A percentile compares a stretch with the other conserved stretches of the same genome.
Evolutionary conservation across 805 yeast genomes (phyloP).

Genomic region (Yarrowia osloensis): DNA sequence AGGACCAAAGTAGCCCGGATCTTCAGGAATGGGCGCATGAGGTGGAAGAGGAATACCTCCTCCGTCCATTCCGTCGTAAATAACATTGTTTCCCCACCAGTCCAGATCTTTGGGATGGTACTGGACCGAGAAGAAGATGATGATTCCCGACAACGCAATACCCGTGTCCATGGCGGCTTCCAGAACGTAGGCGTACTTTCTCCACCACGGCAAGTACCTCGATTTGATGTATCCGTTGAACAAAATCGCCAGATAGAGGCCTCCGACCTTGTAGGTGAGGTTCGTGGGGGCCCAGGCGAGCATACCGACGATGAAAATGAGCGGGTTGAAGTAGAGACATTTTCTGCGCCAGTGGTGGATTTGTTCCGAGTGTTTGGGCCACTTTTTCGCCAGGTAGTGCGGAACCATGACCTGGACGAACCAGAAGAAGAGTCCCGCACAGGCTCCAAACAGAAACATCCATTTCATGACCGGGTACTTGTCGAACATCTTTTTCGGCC

Average conservation of each 20-base stretch:
- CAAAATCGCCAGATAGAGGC: not conserved
- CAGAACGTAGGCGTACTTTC: not conserved
- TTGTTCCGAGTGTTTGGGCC: not conserved
- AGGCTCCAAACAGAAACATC: not conserved
- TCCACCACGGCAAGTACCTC: not conserved
- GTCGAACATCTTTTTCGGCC: not conserved
- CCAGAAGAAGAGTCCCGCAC: not conserved
- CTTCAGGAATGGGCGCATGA: not conserved
- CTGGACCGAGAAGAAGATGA: not conserved
- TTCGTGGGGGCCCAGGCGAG: not conserved
- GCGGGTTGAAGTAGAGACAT: not conserved
- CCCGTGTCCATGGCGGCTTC: not conserved
- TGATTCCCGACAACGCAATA: not conserved
- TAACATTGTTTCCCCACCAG: not conserved
- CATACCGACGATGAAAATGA: not conserved
- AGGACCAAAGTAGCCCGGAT: not conserved
- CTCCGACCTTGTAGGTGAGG: not conserved
- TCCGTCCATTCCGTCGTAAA: not conserved
- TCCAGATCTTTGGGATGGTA: not conserved
- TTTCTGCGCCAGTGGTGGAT: not conserved
- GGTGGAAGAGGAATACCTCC: not conserved
- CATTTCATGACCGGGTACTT: not conserved
- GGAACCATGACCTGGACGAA: not conserved
- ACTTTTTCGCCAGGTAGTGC: not conserved
- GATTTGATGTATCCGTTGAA: not conserved